Base-by-base conservation (phyloP, 2,329 filamentous ascomycete species). In the Zarea fungicola region DNA sequence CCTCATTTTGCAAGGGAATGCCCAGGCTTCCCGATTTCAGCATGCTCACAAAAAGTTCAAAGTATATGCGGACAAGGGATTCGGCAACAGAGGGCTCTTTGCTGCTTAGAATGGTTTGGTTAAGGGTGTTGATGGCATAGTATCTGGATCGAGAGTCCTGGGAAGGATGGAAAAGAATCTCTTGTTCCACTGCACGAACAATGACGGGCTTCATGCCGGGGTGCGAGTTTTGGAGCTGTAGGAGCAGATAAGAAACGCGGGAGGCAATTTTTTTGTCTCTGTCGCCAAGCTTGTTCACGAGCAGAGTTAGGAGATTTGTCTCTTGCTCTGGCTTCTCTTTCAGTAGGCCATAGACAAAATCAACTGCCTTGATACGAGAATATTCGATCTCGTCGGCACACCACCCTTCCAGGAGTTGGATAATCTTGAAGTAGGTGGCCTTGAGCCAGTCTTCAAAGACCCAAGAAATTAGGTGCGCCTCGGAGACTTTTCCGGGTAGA, bases 241-340 rank as follows among this genome's bases (percentile, higher is more conserved):
- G 76, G n/a, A 99, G 75, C 37, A 97, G 78, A 66, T 96, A 95
- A 0, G 93, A 97, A 2, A 92, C 86, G 52, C 91, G 83, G 4
- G 93, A 99, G 1, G 93, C 85, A 59, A 99, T 95, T 68, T 97
- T 99, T 64, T 90, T 90, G 56, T 95, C 89, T 37, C 87, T 88
- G 63, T 99, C 93, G 59, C 95, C 92, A 22, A 99, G 80, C 68
- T 99, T 99, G 74, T 97, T 97, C 57, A 99, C 89, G 50, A 99
- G 72, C 49, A 99, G 74, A 47, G 92, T 84, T 52, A 99, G 74
- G 54, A 99, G 72, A 64, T 99, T 99, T 48, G 92, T 86, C 67
- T 99, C 93, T 63, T 99, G 93, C 67, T 99, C 93, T 0, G 93
- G 92, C 70, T 96, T 99, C 65, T 96, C 91, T 65, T 89, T 93